Percentiles rank a stretch among this genome's conserved stretches.
Evolutionary conservation across 1,139 yeast species (phyloP).

Genomic region (Saccharomyces pastorianus): DNA sequence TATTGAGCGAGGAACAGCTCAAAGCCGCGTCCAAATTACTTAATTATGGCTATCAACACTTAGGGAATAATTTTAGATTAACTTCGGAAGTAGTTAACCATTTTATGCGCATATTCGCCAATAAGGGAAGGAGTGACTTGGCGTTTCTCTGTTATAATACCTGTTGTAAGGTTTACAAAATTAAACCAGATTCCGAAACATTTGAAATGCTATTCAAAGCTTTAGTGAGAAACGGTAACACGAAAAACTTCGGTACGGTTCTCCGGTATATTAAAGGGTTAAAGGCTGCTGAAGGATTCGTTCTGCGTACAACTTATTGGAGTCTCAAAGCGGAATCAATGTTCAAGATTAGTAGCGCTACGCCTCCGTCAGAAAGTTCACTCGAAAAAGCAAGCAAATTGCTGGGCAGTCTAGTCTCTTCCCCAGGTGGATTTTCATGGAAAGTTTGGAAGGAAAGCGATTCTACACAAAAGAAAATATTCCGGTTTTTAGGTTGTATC

Average conservation of each 20-base stretch:
- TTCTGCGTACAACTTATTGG: slow-evolving; percentile 22
- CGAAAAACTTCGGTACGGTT: slow-evolving; percentile 23
- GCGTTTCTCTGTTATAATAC: slow-evolving; percentile 29
- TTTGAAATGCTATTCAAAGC: slow-evolving; percentile 33
- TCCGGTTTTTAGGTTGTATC: slow-evolving; percentile 22
- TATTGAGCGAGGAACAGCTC: slow-evolving; percentile 24
- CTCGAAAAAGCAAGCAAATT: slow-evolving; percentile 6
- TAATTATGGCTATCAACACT: slow-evolving; percentile 8
- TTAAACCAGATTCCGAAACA: slow-evolving; percentile 27
- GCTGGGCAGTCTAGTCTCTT: slow-evolving; percentile 1
- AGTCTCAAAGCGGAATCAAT: slow-evolving; percentile 19
- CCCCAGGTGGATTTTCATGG: slow-evolving; percentile 4
- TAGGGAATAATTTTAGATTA: slow-evolving; percentile 4
- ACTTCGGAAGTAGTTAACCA: slow-evolving; percentile 26
- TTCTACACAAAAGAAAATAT: slow-evolving; percentile 9
- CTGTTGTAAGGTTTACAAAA: slow-evolving; percentile 18
- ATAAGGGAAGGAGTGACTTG: slow-evolving; percentile 32
- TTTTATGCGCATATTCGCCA: slow-evolving; percentile 27
- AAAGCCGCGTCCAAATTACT: slow-evolving; percentile 27
- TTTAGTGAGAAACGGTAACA: slow-evolving; percentile 30
- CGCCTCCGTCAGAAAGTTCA: slow-evolving; percentile 1
- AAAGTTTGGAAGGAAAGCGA: slow-evolving; percentile 17
- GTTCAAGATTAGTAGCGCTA: slow-evolving; percentile 9
- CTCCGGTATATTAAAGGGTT: slow-evolving; percentile 12
- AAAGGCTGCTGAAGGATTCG: slow-evolving; percentile 3